Conservation (phyloP, 1,284 basidiomycete species). For the Melampsora medusae region DNA sequence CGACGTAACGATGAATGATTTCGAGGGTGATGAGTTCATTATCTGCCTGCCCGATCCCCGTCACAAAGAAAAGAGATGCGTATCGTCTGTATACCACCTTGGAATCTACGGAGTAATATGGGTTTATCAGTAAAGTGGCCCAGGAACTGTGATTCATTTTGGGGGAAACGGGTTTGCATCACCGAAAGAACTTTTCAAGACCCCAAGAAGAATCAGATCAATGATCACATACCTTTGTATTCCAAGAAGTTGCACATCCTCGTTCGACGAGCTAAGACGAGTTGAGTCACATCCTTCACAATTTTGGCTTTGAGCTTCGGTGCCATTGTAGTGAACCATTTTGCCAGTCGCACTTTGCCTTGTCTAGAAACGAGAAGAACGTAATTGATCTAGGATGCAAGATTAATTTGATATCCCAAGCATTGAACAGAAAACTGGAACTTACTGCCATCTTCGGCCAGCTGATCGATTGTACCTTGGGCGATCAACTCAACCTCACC, state of each 20-base stretch:
- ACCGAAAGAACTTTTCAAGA: neutral
- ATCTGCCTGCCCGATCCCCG: slow-evolving; percentile 81
- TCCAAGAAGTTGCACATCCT: slow-evolving; percentile 99
- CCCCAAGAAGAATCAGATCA: neutral
- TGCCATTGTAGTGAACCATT: slow-evolving; percentile 97
- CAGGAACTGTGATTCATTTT: neutral
- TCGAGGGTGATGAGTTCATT: slow-evolving; percentile 91
- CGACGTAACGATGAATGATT: slow-evolving; percentile 97
- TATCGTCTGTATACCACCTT: slow-evolving; percentile 98
- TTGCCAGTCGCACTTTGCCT: slow-evolving; percentile 95
- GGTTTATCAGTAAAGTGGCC: neutral
- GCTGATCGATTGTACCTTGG: no score
- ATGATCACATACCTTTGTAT: slow-evolving; percentile 76
- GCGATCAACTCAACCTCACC: no score
- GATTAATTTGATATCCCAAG: neutral
- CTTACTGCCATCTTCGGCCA: slow-evolving; percentile 3
- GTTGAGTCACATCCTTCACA: slow-evolving; percentile 97
- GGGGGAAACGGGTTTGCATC: neutral
- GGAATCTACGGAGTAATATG: slow-evolving; percentile 58
- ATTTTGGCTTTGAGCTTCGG: slow-evolving; percentile 96
- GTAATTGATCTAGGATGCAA: slow-evolving; percentile 59
- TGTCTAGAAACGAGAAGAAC: slow-evolving; percentile 89
- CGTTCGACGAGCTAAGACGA: slow-evolving; percentile 90
- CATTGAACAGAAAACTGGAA: neutral
- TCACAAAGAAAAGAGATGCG: slow-evolving; percentile 96